Base-by-base conservation (phyloP, 805 yeast genomes). In the Hagleromyces aurorensis region DNA sequence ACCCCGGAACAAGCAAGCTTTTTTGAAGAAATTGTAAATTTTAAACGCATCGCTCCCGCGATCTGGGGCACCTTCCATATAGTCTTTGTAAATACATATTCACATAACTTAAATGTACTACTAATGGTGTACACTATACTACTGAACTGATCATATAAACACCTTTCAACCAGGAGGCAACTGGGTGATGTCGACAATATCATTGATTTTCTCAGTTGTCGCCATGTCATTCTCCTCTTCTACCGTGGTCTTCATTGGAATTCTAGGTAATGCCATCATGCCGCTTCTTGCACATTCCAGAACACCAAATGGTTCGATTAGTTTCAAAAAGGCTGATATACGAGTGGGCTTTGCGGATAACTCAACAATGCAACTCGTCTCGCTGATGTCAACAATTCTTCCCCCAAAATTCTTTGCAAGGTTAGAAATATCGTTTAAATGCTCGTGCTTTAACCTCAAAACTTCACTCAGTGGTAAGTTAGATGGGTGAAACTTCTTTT, bases 211-310 rank as follows among this genome's bases (percentile, higher is more conserved):
- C 14, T 75, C 64, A 14, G 67, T 65, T 19, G 78, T 81, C 37
- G 72, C 75, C 38, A 64, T 64, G 10, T 62, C 60, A 18, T 65
- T 64, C 7, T 70, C 79, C 16, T 68, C 75, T 13, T 64, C 69
- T 12, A 62, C 70, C 23, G 57, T 62, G 21, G 52, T 50, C 41
- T 78, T 83, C 45, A 86, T 63, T 23, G 95, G 96, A 28, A 97
- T 84, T 71, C 96, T 78, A 52, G 97, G 93, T 50, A 91, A 70
- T 7, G 97, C 98, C 89, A 91, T 86, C 93, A 89, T 84, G 64
- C 98, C 98, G 15, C 94, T 80, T 64, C 98, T 75, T 24, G 96
- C 95, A 48, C 89, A 81, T 63, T 91, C 98, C 51, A 91, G 70
- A 35, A 91, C 78, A 52, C 98, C 98, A 54, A 91, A 91, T 25